Evolutionary conservation across 805 yeast genomes (phyloP).

Genomic region (Clavispora asparagi): DNA sequence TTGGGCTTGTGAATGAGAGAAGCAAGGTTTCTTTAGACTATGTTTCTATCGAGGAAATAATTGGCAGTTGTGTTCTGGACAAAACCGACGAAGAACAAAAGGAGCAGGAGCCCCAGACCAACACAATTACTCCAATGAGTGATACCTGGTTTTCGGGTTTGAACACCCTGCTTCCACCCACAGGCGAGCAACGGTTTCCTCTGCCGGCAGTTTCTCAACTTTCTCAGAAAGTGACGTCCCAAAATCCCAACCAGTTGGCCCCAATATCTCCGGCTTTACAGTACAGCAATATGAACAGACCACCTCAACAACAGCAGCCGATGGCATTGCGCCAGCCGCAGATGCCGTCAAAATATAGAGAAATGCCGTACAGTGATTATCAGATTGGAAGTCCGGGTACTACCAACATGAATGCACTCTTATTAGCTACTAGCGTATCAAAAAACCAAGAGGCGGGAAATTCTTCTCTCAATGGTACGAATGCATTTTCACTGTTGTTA

Average conservation of each 20-base stretch:
- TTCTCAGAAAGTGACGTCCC: not conserved
- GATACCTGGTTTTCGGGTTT: not conserved
- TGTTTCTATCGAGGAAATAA: slow-evolving; percentile 55
- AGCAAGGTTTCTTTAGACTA: slow-evolving; percentile 41
- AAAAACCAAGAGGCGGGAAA: not conserved
- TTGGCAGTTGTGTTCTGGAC: slow-evolving; percentile 55
- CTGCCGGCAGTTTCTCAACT: not conserved
- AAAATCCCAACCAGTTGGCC: not conserved
- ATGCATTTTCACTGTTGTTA: not conserved
- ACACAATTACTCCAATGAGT: not conserved
- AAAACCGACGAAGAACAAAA: slow-evolving; percentile 7
- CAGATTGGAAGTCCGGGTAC: slow-evolving; percentile 1
- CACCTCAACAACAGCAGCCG: not conserved
- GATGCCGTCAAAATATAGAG: not conserved
- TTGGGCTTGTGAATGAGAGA: slow-evolving; percentile 45
- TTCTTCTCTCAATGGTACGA: not conserved
- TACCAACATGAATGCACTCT: slow-evolving; percentile 11
- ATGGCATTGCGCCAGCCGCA: not conserved
- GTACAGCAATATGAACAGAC: not conserved
- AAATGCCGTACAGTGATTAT: not conserved
- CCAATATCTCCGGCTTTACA: not conserved
- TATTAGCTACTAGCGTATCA: slow-evolving; percentile 10
- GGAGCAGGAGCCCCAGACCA: not conserved
- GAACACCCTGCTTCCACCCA: not conserved
- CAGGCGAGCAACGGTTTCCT: not conserved